Conservation (phyloP, 352 stramenopile genomes). For the Globisporangium yorkense region DNA sequence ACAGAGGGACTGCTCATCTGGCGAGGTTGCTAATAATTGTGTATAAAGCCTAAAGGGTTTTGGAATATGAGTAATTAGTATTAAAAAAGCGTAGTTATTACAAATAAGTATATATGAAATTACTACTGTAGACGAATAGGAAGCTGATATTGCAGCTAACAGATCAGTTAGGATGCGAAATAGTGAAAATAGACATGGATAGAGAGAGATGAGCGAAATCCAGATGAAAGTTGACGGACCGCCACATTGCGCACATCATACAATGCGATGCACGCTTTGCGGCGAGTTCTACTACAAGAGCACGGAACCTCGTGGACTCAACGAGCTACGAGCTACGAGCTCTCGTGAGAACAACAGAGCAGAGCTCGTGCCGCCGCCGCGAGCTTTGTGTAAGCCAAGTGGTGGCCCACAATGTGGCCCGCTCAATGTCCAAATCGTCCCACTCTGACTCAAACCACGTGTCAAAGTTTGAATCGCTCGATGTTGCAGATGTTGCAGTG, state of each 20-base stretch:
- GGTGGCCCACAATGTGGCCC: no score
- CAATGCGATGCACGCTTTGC: no score
- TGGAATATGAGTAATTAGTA: no score
- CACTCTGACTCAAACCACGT: background rate
- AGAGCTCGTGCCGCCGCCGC: background rate
- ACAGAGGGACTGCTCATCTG: background rate
- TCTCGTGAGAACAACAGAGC: background rate
- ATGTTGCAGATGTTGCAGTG: no score
- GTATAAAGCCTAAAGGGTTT: background rate
- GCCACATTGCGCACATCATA: background rate
- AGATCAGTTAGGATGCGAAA: background rate
- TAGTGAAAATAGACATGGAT: background rate
- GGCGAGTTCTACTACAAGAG: background rate
- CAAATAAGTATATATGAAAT: background rate
- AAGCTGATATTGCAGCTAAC: background rate
- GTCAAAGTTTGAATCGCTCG: constrained; percentile 1
- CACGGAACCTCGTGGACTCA: background rate
- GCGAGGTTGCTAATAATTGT: background rate
- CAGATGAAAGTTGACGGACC: background rate
- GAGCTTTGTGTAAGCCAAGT: no score
- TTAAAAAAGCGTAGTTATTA: no score
- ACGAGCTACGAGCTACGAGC: background rate
- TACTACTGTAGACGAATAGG: background rate
- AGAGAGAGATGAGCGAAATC: background rate
- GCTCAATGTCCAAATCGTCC: background rate